Conservation (phyloP, 108 stramenopile species). For the Skeletonema menzelii region DNA sequence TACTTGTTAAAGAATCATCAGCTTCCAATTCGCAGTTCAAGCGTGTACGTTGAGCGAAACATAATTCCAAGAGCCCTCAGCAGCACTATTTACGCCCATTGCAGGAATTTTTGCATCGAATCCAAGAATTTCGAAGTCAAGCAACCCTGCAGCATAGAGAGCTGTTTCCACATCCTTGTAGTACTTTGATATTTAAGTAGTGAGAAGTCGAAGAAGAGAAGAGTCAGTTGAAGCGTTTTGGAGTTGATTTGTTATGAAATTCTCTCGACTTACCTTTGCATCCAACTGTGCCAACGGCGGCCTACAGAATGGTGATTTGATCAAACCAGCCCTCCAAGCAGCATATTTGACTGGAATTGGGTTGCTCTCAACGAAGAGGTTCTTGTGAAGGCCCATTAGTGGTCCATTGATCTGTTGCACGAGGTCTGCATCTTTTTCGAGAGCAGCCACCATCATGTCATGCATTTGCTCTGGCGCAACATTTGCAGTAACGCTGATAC, state of each 20-base stretch:
- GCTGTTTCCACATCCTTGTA: conserved; percentile 56
- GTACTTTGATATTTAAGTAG: conserved; percentile 13
- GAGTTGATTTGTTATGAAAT: too few species aligned
- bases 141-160: conserved; percentile 44
- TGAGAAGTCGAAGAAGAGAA: too few species aligned
- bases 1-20: not conserved
- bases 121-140: conserved; percentile 6
- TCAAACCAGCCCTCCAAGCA: conserved; percentile 54
- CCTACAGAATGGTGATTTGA: conserved; percentile 54
- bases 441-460: conserved; percentile 63
- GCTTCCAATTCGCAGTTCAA: not conserved
- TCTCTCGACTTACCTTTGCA: conserved; percentile 4
- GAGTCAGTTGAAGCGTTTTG: too few species aligned
- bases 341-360: conserved; percentile 84
- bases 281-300: conserved; percentile 72
- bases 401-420: conserved; percentile 65
- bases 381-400: conserved; percentile 59
- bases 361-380: conserved; percentile 83
- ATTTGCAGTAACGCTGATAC: conserved; percentile 91
- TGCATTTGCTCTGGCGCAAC: conserved; percentile 71
- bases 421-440: conserved; percentile 51
- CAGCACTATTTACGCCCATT: not conserved
- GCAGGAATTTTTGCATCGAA: not conserved
- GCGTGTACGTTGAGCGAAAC: not conserved
- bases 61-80: not conserved